A percentile compares a stretch with the other conserved stretches of the same genome.
These are phyloP conservation scores for Prunus salicina DNA, from an alignment of 306 rosid genomes.

Conservation along the genomic window DNA sequence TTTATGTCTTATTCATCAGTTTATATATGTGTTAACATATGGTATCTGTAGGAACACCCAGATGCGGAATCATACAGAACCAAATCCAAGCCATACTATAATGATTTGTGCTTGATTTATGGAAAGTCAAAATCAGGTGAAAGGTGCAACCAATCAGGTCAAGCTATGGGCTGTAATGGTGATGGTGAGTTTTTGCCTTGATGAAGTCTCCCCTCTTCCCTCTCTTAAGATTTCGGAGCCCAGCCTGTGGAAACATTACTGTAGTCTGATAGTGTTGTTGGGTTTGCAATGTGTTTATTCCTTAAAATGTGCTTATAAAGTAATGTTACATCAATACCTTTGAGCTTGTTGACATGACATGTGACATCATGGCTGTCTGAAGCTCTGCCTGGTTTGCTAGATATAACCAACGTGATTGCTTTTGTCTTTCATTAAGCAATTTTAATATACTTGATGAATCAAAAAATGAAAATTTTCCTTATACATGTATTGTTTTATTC, in stretches of 20 bases:
- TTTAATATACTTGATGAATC: neutral
- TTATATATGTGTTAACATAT: conserved; percentile 17
- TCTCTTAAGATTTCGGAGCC: neutral
- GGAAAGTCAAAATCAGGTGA: conserved; percentile 37
- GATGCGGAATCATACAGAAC: conserved; percentile 39
- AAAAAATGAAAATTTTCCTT: neutral
- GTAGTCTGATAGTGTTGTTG: neutral
- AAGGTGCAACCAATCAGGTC: conserved; percentile 17
- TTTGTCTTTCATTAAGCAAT: neutral
- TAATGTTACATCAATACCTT: too few species aligned
- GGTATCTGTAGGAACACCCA: conserved; percentile 45
- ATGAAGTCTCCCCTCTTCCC: neutral
- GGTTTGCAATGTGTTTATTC: neutral
- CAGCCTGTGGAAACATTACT: neutral
- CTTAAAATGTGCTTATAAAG: neutral
- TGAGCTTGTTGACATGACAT: neutral
- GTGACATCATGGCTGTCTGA: neutral
- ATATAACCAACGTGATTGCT: neutral
- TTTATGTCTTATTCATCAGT: conserved; percentile 13
- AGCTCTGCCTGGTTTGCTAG: neutral
- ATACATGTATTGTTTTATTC: neutral
- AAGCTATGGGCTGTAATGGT: conserved; percentile 21
- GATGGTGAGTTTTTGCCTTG: conserved; percentile 27
- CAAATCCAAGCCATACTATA: conserved; percentile 42
- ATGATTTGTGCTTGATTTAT: conserved; percentile 54